Evolutionary conservation across 2,329 filamentous ascomycete species (phyloP).

Genomic region (Fonsecaea pedrosoi): DNA sequence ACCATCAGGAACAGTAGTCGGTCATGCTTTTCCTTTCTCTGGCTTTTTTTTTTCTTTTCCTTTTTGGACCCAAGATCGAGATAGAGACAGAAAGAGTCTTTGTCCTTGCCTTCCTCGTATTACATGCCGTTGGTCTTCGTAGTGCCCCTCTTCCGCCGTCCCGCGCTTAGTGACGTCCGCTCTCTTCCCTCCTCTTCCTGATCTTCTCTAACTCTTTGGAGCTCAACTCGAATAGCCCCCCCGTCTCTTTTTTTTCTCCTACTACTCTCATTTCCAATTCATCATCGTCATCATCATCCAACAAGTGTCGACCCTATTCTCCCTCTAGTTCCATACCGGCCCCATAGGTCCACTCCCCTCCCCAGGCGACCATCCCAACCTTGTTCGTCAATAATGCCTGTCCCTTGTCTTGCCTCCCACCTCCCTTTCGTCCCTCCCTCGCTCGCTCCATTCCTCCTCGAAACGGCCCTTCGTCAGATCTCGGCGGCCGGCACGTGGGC

Average conservation of each 20-base stretch:
- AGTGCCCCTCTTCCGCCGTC: conserved; percentile 15
- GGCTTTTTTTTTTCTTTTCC: conserved; percentile 1
- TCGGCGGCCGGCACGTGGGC: conserved; percentile 27
- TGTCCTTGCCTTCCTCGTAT: conserved; percentile 15
- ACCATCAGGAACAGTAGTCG: background rate
- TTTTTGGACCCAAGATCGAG: conserved; percentile 13
- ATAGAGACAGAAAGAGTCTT: background rate
- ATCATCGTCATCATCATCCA: background rate
- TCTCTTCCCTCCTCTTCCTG: conserved; percentile 6
- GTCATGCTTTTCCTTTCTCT: background rate
- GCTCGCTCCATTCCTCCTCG: background rate
- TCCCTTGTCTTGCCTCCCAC: background rate
- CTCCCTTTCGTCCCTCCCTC: conserved; percentile 7
- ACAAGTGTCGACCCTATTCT: background rate
- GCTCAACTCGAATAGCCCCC: background rate
- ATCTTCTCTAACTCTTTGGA: conserved; percentile 7
- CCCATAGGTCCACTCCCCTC: background rate
- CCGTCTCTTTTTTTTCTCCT: background rate
- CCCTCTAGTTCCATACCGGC: conserved; percentile 11
- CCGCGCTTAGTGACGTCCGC: conserved; percentile 25
- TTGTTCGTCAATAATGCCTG: conserved; percentile 8
- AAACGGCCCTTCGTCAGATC: conserved; percentile 24
- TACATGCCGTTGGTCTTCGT: background rate
- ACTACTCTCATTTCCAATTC: background rate
- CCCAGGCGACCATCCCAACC: background rate